Base-by-base conservation (phyloP, 192 early-diverging fungal species). In the Coemansia sp. region DNA sequence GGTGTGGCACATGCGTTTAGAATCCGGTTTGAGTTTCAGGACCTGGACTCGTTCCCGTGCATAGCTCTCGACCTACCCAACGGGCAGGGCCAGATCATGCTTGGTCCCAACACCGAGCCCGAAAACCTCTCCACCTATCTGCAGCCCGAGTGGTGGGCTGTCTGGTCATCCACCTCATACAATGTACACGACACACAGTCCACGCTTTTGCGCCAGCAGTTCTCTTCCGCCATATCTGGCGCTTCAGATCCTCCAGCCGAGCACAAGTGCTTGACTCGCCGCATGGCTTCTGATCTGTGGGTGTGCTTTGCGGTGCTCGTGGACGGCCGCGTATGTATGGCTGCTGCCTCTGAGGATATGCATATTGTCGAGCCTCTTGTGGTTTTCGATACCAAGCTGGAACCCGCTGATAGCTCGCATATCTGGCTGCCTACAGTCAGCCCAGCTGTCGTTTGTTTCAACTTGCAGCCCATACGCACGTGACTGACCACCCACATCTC, bases 81-180 rank as follows among this genome's bases (percentile, higher is more conserved):
- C 0, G 18, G 5, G 31, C 11, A 9, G 23, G 68, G 68, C n/a
- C 61, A 56, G 62, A 60, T 71, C 21, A 57, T 44, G 7, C 28
- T 71, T 41, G 68, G 62, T 5, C 68, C 68, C 3, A 36, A 60
- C 14, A 64, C 52, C 0, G 57, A 60, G 31, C 46, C 51, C 23
- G 60, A 46, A 26, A 53, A 58, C 36, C 53, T 71, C 44, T 59
- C 68, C 14, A 64, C 68, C 15, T 71, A 71, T 38, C 51, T 71
- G 40, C 68, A 71, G 53, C 68, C 68, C 4, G 62, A 60, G 48
- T 71, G 68, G 68, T 71, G 68, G 68, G 68, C 62, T 0, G 51
- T 64, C 2, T 71, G 68, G 68, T 51, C 45, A 3, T 20, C 28
- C 30, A 20, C 46, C 7, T 9, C 44, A 10, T 23, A 18, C n/a